phyloP scores from a whole-genome alignment of 2,329 filamentous ascomycete genomes.

The Sphaerostilbella broomeana region DNA sequence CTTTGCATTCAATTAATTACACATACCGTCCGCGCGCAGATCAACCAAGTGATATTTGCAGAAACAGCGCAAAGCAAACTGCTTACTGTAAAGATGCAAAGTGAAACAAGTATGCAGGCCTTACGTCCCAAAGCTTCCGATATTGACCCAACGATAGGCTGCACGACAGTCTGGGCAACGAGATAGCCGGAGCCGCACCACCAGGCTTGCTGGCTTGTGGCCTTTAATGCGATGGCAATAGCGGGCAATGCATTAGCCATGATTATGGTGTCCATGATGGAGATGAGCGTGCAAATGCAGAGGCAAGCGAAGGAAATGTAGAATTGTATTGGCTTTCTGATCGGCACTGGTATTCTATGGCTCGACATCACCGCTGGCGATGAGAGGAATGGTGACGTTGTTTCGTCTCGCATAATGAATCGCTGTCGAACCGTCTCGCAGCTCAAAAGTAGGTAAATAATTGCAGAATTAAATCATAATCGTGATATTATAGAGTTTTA shows the following conservation, averaged over 20 bases:
- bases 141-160: background rate
- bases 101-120: background rate
- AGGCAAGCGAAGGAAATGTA: no score
- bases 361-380: no score
- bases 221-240: background rate
- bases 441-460: no score
- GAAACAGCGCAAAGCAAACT: background rate
- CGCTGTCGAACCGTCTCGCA: no score
- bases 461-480: no score
- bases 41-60: background rate
- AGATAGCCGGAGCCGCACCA: slow-evolving; percentile 1
- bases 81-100: background rate
- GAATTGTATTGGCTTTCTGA: no score
- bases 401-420: no score
- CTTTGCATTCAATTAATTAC: background rate
- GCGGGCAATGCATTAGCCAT: background rate
- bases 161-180: background rate
- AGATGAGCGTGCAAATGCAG: background rate
- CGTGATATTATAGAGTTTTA: no score
- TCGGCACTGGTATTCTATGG: no score
- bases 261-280: background rate
- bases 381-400: no score
- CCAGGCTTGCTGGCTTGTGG: slow-evolving; percentile 1
- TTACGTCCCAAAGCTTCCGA: background rate
- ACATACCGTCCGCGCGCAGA: background rate